phyloP scores from a whole-genome alignment of 176 grass and related monocot species.

The Aegilops sharonensis region DNA sequence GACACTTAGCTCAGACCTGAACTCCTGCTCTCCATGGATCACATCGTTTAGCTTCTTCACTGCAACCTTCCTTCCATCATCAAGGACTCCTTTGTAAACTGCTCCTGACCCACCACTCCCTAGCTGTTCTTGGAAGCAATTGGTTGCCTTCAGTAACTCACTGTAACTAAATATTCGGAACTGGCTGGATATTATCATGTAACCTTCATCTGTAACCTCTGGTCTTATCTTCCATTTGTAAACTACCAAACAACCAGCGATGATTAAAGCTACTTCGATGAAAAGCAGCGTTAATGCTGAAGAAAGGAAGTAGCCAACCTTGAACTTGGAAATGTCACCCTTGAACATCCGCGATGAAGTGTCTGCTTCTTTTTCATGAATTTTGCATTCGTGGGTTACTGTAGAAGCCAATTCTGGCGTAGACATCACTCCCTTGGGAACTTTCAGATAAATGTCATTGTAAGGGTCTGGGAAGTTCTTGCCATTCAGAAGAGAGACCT shows the following conservation, averaged over 20 bases:
- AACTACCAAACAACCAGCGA: conserved; percentile 37
- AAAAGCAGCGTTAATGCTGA: conserved; percentile 45
- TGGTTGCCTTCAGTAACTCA: conserved; percentile 55
- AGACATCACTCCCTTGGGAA: neutral
- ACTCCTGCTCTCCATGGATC: conserved; percentile 50
- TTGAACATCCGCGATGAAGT: neutral
- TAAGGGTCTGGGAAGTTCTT: conserved; percentile 14
- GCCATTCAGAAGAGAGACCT: conserved; percentile 48
- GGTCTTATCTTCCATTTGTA: conserved; percentile 16
- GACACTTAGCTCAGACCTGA: conserved; percentile 50
- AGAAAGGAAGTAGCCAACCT: conserved; percentile 48
- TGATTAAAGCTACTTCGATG: conserved; percentile 40
- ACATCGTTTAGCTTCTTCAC: conserved; percentile 53
- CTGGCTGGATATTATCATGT: conserved; percentile 31
- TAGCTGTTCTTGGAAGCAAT: conserved; percentile 40
- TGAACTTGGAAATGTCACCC: neutral
- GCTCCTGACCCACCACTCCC: conserved; percentile 45
- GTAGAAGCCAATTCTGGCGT: neutral
- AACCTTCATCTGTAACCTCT: conserved; percentile 24
- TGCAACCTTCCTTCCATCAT: conserved; percentile 43
- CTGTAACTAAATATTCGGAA: conserved; percentile 57
- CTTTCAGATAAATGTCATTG: conserved; percentile 49
- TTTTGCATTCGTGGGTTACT: conserved; percentile 7
- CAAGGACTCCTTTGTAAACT: conserved; percentile 56
- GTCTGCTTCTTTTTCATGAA: conserved; percentile 18